Evolutionary conservation across 140 eudicot genomes (phyloP), one percentile per base, ranked within the genome.

Genomic region (Cichorium intybus): DNA sequence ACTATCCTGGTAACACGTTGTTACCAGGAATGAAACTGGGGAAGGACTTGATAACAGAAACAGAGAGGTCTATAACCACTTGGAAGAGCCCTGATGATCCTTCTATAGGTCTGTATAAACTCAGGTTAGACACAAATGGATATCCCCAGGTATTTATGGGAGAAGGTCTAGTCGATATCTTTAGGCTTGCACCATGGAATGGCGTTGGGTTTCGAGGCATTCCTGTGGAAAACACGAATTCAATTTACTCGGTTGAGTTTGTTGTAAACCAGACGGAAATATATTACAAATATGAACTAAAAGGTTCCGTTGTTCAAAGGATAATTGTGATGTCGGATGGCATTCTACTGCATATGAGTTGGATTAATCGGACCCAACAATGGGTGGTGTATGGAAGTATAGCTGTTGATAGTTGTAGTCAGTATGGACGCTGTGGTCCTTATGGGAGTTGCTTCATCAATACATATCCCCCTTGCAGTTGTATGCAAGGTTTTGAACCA

Each of bases 401-500:
- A 12, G 37, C 10, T 11, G 73, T 49, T 2, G 71, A 79, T 47
- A 28, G 18, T n/a, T 75, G 79, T 71, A 68, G 60, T 60, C 45
- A 11, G 4, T 80, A 31, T 56, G 73, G 24, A 15, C 12, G 24
- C 4, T 80, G 85, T 29, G 81, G 69, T 66, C 68, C 74, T 1
- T 28, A 58, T 24, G 79, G 74, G 24, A 54, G 29, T 1, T 75
- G 62, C 39, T 60, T 57, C 34, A 53, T 46, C 15, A 31, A 62
- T 20, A 72, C 20, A 37, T 48, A 62, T 5, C 71, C 77, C 7
- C 71, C 71, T 4, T 72, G 66, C 53, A 63, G 39, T 53, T 72
- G 77, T 72, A 39, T 72, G 65, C 39, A 72, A 10, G 77, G 77
- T 37, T 72, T 72, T 21, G 77, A 39, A 41, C 65, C 71, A 43